These are phyloP conservation scores for Fraxinus albicans DNA, from an alignment of 305 asterid species.

Conservation along the genomic window DNA sequence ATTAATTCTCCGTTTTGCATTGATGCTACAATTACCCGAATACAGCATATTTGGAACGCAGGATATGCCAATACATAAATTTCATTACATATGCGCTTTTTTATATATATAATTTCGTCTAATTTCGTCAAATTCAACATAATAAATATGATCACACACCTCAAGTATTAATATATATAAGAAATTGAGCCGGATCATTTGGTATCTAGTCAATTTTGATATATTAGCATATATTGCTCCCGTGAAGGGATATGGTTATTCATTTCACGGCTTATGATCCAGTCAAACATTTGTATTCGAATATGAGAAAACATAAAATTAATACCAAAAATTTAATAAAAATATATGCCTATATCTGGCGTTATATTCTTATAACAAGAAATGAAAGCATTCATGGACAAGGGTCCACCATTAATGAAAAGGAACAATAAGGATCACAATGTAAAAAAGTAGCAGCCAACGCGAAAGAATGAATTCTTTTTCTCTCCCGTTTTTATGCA, in stretches of 20 bases:
- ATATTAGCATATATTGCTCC: not conserved
- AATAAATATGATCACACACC: not conserved
- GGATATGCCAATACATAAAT: not conserved
- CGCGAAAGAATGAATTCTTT: conserved; percentile 21
- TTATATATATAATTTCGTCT: not conserved
- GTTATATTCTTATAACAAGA: not conserved
- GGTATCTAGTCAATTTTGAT: not conserved
- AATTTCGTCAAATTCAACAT: not conserved
- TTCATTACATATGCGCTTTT: not conserved
- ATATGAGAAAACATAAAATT: not conserved
- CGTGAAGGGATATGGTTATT: conserved; percentile 26
- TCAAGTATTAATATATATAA: not conserved
- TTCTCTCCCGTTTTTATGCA: not conserved
- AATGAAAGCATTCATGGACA: not conserved
- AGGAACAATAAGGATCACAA: conserved; percentile 6
- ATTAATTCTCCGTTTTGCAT: not conserved
- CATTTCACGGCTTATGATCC: conserved; percentile 1
- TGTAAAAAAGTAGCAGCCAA: conserved; percentile 26
- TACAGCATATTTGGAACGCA: not conserved
- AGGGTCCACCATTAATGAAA: conserved; percentile 17
- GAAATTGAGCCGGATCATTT: not conserved
- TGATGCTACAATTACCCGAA: not conserved
- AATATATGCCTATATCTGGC: not conserved
- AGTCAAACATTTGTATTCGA: conserved; percentile 19
- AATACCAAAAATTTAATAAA: not conserved